Evolutionary conservation across 1,139 yeast genomes (phyloP).

Genomic region (Nakaseomyces bracarensis): DNA sequence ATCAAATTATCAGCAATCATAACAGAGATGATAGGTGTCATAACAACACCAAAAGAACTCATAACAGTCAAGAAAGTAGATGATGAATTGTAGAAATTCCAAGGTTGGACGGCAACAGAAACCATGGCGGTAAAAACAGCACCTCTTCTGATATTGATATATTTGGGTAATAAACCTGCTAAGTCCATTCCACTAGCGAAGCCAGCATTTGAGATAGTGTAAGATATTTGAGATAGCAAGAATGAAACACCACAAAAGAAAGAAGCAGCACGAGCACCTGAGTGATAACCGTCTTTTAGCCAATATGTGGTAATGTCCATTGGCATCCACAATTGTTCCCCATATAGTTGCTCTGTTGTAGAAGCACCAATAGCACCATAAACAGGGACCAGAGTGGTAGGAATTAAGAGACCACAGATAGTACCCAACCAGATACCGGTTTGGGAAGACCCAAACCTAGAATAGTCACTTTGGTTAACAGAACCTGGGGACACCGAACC

Average conservation of each 20-base stretch:
- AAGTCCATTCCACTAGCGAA: conserved; percentile 48
- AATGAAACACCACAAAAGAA: conserved; percentile 42
- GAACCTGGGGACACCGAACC: conserved; percentile 40
- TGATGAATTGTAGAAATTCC: conserved; percentile 41
- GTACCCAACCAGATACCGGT: conserved; percentile 34
- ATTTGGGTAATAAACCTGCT: conserved; percentile 42
- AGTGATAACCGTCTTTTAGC: conserved; percentile 33
- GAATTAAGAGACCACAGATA: conserved; percentile 33
- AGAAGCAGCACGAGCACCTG: conserved; percentile 41
- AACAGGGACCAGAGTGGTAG: conserved; percentile 38
- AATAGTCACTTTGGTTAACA: conserved; percentile 33
- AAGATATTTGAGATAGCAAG: conserved; percentile 40
- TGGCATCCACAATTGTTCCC: conserved; percentile 37
- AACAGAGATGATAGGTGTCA: conserved; percentile 39
- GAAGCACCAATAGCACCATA: conserved; percentile 39
- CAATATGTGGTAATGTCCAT: conserved; percentile 30
- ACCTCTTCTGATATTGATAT: conserved; percentile 45
- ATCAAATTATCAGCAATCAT: conserved; percentile 38
- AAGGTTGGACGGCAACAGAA: conserved; percentile 42
- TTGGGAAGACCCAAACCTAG: conserved; percentile 36
- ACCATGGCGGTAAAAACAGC: conserved; percentile 38
- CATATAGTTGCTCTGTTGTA: conserved; percentile 33
- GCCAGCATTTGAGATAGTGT: conserved; percentile 44
- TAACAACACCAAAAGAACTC: conserved; percentile 39
- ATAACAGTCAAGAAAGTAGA: conserved; percentile 40